Base-by-base conservation (phyloP, 73 alveolate genomes). In the Loxodes magnus region DNA sequence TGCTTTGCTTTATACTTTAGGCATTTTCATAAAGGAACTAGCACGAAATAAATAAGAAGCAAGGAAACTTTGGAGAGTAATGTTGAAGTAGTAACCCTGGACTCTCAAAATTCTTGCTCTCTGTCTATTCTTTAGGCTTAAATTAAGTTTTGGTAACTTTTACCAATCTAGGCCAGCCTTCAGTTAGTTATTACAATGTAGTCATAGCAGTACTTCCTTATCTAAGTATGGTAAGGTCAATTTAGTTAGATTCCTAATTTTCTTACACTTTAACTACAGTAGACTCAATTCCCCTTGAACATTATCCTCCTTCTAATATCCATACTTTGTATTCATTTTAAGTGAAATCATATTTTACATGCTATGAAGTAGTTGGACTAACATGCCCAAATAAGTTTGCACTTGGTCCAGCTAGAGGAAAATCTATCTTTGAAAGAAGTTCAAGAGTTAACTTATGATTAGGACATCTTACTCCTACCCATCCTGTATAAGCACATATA, bases 331-430 rank as follows among this genome's bases (percentile, higher is more conserved):
- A 54, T 62, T 77, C 90, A 36, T 35, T 43, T 23, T 56, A 43
- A 38, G 21, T 10, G 61, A 87, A 87, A 62, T 87, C 95, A 35
- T 78, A 59, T 28, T 58, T 64, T 21, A 87, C 97, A 62, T 87
- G 97, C 48, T 56, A 65, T 9, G 97, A 87, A 29, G 66, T 67
- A 3, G 90, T 84, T 2, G 97, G 97, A 36, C 90, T 67, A 16
- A 87, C 87, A 74, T 79, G 95, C 30, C 95, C 83, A 41, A 87
- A 87, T 57, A 75, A 68, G 60, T 87, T 87, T 0, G 97, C 97
- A 27, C 86, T 58, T 3, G 97, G 97, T 26, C 95, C 97, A 2
- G 95, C 95, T 2, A 87, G 62, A 0, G 97, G 97, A 6, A 63
- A 46, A 0, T 57, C 74, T 38, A 84, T 22, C 17, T 63, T 30